A percentile compares a stretch with the other conserved stretches of the same genome.
phyloP scores from a whole-genome alignment of 2,329 filamentous ascomycete genomes.

The Hortaea sp. region DNA sequence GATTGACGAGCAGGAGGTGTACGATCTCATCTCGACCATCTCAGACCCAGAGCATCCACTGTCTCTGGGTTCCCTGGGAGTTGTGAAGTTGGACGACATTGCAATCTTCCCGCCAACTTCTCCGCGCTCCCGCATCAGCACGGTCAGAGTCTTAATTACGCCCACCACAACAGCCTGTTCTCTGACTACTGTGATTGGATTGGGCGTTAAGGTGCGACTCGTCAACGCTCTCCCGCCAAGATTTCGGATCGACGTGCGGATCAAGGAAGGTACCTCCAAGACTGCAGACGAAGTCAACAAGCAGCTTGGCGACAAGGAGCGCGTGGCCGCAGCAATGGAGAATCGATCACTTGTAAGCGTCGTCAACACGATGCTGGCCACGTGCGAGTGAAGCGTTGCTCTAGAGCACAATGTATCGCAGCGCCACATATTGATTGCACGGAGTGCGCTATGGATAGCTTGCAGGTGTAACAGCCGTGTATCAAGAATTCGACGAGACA shows the following conservation, averaged over 20 bases:
- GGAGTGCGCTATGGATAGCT: no score
- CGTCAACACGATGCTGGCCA: slow-evolving; percentile 75
- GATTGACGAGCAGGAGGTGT: slow-evolving; percentile 96
- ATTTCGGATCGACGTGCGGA: slow-evolving; percentile 83
- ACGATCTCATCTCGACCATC: slow-evolving; percentile 88
- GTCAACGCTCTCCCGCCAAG: slow-evolving; percentile 85
- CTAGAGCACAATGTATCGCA: not conserved
- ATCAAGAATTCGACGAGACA: no score
- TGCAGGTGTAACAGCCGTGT: no score
- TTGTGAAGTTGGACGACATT: slow-evolving; percentile 94
- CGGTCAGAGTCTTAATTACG: slow-evolving; percentile 79
- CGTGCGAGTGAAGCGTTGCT: slow-evolving; percentile 21
- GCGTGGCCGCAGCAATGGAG: slow-evolving; percentile 87
- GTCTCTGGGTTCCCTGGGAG: slow-evolving; percentile 82
- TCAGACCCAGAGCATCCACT: slow-evolving; percentile 94
- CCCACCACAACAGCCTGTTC: slow-evolving; percentile 97
- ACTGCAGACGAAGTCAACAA: slow-evolving; percentile 95
- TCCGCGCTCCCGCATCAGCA: slow-evolving; percentile 53
- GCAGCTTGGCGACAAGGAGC: slow-evolving; percentile 91
- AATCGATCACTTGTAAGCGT: slow-evolving; percentile 84
- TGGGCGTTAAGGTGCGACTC: slow-evolving; percentile 82
- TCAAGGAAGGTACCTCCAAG: slow-evolving; percentile 92
- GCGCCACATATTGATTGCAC: no score
- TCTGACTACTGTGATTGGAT: slow-evolving; percentile 87
- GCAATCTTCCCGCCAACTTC: slow-evolving; percentile 61